These are phyloP conservation scores for Heracleum sosnowskyi DNA, from an alignment of 129 eudicot genomes.

Conservation along the genomic window DNA sequence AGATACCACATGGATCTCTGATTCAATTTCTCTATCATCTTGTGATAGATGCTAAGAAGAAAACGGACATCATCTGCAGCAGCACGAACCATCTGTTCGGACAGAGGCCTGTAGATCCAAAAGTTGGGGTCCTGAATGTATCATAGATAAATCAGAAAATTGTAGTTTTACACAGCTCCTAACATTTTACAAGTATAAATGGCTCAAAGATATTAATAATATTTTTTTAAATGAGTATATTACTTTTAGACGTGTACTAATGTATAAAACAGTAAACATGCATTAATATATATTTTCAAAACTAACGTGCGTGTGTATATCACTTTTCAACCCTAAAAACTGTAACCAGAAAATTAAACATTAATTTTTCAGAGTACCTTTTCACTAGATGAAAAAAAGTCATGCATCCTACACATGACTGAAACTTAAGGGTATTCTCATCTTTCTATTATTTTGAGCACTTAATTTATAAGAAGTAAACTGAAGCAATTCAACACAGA, in stretches of 20 bases:
- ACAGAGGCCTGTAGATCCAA: constrained; percentile 88
- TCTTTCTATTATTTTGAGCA: background rate
- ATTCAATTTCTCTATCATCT: constrained; percentile 76
- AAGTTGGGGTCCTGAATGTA: constrained; percentile 77
- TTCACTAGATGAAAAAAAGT: background rate
- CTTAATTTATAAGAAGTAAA: background rate
- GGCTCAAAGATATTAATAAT: background rate
- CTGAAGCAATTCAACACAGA: too few relatives aligned
- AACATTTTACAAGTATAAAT: background rate
- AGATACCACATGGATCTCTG: constrained; percentile 79
- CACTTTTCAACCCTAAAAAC: background rate
- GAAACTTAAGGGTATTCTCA: background rate
- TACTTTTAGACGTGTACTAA: background rate
- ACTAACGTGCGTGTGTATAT: background rate
- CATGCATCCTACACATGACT: background rate
- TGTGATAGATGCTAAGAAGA: constrained; percentile 69
- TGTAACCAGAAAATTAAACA: background rate
- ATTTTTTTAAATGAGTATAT: background rate
- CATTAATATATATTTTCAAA: background rate
- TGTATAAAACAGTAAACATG: background rate
- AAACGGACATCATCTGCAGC: constrained; percentile 98
- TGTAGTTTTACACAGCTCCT: background rate
- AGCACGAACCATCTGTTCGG: constrained; percentile 86
- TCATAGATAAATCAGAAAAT: constrained; percentile 15
- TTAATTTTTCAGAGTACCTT: background rate